phyloP scores from a whole-genome alignment of 1,284 basidiomycete genomes.

The Bjerkandera adusta region DNA sequence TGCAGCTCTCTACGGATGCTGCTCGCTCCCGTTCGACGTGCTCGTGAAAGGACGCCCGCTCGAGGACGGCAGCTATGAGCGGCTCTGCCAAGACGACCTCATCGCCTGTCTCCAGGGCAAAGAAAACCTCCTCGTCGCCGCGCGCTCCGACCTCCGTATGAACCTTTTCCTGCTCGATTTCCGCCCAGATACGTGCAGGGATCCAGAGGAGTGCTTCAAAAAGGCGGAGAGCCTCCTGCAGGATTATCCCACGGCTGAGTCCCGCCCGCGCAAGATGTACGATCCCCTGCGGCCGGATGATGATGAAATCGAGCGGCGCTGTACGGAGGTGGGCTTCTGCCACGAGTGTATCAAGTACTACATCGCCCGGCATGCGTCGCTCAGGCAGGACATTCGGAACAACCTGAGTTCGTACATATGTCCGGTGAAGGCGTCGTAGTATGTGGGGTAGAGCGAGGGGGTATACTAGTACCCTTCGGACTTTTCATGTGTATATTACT shows the following conservation, averaged over 20 bases:
- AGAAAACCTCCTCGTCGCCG: constrained; percentile 12
- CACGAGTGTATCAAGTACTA: constrained; percentile 11
- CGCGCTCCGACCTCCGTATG: constrained; percentile 10
- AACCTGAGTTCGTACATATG: constrained; percentile 10
- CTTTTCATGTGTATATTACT: too few relatives aligned
- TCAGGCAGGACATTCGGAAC: constrained; percentile 10
- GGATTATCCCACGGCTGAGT: constrained; percentile 7
- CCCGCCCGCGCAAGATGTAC: constrained; percentile 8
- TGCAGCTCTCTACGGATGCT: constrained; percentile 15
- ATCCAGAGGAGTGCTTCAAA: neutral
- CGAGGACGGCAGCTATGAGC: constrained; percentile 8
- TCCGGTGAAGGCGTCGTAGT: neutral
- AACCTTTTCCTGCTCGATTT: constrained; percentile 8
- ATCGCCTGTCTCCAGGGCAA: constrained; percentile 11
- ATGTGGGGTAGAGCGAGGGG: too few relatives aligned
- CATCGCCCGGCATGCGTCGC: constrained; percentile 6
- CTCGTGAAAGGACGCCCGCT: constrained; percentile 8
- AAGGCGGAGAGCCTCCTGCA: constrained; percentile 1
- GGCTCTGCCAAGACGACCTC: constrained; percentile 9
- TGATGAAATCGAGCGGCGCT: constrained; percentile 12
- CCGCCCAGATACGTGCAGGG: constrained; percentile 4
- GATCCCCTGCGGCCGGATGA: constrained; percentile 12
- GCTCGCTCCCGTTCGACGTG: constrained; percentile 11
- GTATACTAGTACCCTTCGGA: too few relatives aligned
- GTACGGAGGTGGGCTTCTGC: constrained; percentile 7